Base-by-base conservation (phyloP, 371 early-diverging fungal genomes). In the Apophysomyces elegans region DNA sequence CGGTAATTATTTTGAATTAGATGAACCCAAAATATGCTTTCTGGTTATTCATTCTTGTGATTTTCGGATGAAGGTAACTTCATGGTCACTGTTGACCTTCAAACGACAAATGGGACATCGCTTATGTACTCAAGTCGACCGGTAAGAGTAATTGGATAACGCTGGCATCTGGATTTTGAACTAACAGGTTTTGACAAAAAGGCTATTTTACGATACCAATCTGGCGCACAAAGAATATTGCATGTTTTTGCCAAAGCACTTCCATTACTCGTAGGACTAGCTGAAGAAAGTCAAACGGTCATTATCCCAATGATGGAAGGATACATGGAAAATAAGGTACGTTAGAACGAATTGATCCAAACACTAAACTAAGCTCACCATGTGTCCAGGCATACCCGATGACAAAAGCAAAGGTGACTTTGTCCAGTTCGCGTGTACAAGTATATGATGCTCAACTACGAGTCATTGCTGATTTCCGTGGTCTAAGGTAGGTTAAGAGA, bases 391-490 rank as follows among this genome's bases (percentile, higher is more conserved):
- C 79, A 7, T 72, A 74, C 13, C 90, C 93, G 0, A 84, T 91
- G 16, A 83, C 89, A 13, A 74, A 79, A 12, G 95, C 91, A n/a
- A 72, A 64, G 26, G 67, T 96, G 36, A 71, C 83, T 9, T 65
- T 95, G 57, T 90, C 92, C 13, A 78, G 83, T 21, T 77, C 84
- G 7, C 69, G 71, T 11, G 64, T 96, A 16, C 95, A 95, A 71
- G 78, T 92, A 2, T 96, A 96, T 73, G 76, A 74, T 26, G 89
- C 88, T 37, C 64, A 80, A 16, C 71, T 95, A 36, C 85, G 81
- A 36, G 77, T 94, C 43, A 84, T 90, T 59, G 95, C 96, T 3
- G 90, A 92, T 75, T 96, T 96, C 79, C 88, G 89, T 67, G 96
- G 96, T n/a, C 80, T 74, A 45, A 66, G 77, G 77, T 76, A 71